phyloP scores from a whole-genome alignment of 139 green algal species.

The Picochlorum sp. region DNA sequence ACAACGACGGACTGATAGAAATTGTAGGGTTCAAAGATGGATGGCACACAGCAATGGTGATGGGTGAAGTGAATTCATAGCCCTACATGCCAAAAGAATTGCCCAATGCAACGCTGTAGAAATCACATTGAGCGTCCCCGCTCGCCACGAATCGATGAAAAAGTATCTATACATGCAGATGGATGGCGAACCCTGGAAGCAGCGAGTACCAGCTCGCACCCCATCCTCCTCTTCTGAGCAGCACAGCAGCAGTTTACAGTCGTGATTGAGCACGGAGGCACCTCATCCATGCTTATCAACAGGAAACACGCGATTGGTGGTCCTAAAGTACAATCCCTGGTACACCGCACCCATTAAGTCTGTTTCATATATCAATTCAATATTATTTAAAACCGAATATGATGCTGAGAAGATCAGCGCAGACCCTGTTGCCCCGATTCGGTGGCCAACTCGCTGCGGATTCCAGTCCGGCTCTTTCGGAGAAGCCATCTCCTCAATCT shows the following conservation, averaged over 20 bases:
- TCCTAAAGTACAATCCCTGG: no score
- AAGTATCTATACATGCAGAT: conserved; percentile 56
- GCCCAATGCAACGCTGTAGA: conserved; percentile 54
- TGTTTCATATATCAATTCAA: no score
- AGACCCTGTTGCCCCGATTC: neutral
- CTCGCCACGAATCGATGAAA: neutral
- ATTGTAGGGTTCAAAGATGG: conserved; percentile 62
- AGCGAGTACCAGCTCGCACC: conserved; percentile 44
- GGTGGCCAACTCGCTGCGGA: conserved; percentile 6
- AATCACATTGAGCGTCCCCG: conserved; percentile 32
- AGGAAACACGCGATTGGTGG: no score
- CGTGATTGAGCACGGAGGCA: no score
- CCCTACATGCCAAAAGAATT: conserved; percentile 56
- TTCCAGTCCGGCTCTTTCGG: neutral
- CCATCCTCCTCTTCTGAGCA: neutral
- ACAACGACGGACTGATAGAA: conserved; percentile 69
- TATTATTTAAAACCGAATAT: neutral
- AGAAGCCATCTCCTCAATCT: no score
- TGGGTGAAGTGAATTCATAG: conserved; percentile 41
- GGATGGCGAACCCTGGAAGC: conserved; percentile 78
- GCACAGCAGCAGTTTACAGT: no score
- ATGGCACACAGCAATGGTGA: conserved; percentile 62
- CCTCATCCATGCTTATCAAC: no score
- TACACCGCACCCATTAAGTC: no score
- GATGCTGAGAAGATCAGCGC: neutral